A percentile compares a stretch with the other conserved stretches of the same genome.
These are phyloP conservation scores for Coemansia sp. DNA, from an alignment of 192 early-diverging fungal species.

Conservation along the genomic window DNA sequence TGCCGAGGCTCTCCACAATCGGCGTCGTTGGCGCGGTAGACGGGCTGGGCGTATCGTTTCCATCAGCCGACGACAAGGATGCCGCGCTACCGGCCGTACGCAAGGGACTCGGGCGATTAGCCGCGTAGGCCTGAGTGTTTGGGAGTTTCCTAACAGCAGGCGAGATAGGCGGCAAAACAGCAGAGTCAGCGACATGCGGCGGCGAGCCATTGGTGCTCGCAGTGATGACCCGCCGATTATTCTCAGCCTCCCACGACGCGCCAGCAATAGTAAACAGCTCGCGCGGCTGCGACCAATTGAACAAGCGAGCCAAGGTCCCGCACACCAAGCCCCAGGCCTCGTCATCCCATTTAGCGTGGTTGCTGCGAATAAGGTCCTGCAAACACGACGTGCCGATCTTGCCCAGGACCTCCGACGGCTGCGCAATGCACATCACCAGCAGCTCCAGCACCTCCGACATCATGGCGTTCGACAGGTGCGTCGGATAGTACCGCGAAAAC, in stretches of 20 bases:
- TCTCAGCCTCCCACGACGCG: slow-evolving; percentile 26
- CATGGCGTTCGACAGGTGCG: slow-evolving; percentile 69
- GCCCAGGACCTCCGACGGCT: slow-evolving; percentile 91
- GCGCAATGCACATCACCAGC: slow-evolving; percentile 83
- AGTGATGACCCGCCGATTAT: not conserved
- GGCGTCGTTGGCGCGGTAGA: slow-evolving; percentile 8
- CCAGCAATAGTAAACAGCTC: slow-evolving; percentile 54
- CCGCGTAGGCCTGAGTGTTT: slow-evolving; percentile 10
- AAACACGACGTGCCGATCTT: slow-evolving; percentile 89
- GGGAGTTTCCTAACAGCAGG: slow-evolving; percentile 13
- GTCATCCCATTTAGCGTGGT: slow-evolving; percentile 72
- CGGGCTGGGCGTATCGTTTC: slow-evolving; percentile 34
- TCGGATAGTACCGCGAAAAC: slow-evolving; percentile 73
- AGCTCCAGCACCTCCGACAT: slow-evolving; percentile 80
- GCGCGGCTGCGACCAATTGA: slow-evolving; percentile 79
- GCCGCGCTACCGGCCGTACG: slow-evolving; percentile 30
- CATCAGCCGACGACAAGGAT: slow-evolving; percentile 26
- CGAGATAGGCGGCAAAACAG: slow-evolving; percentile 20
- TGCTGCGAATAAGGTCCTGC: slow-evolving; percentile 84
- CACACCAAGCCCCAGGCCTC: slow-evolving; percentile 76
- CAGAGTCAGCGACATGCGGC: not conserved
- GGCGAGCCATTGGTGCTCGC: not conserved
- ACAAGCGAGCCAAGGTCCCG: slow-evolving; percentile 69
- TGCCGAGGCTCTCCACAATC: not conserved
- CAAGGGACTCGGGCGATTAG: slow-evolving; percentile 36